Conservation (phyloP, 2,329 filamentous ascomycete species). For the Coccinonectria pachysandricola region DNA sequence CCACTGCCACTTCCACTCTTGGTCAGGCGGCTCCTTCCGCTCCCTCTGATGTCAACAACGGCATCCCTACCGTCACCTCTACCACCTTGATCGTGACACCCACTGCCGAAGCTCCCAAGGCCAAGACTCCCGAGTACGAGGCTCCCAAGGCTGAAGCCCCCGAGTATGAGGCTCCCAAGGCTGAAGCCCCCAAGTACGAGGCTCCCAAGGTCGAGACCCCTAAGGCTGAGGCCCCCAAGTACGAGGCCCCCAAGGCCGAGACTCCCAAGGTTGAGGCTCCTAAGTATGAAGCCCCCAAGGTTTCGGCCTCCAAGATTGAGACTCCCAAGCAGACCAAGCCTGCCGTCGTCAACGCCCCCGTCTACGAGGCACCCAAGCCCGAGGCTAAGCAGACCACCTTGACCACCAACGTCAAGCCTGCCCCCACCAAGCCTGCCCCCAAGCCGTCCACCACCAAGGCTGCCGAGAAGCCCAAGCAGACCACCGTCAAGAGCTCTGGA, state of each 20-base stretch:
- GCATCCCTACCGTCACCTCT: slow-evolving; percentile 5
- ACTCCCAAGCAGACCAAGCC: too few species aligned
- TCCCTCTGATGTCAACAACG: slow-evolving; percentile 7
- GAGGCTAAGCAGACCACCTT: too few species aligned
- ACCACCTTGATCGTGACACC: slow-evolving; percentile 7
- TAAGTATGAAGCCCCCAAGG: slow-evolving; percentile 1
- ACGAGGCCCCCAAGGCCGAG: slow-evolving; percentile 2
- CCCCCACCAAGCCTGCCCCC: slow-evolving; percentile 1
- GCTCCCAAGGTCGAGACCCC: slow-evolving; percentile 1
- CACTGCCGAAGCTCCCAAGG: slow-evolving; percentile 2
- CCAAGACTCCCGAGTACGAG: slow-evolving; percentile 4
- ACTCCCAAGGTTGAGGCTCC: background rate
- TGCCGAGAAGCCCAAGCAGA: slow-evolving; percentile 1
- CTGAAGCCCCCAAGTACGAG: slow-evolving; percentile 1
- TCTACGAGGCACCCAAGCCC: too few species aligned
- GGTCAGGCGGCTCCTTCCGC: slow-evolving; percentile 17
- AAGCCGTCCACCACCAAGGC: slow-evolving; percentile 2
- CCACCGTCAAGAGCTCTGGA: slow-evolving; percentile 4
- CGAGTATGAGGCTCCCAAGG: slow-evolving; percentile 1
- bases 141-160: slow-evolving; percentile 1
- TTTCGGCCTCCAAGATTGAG: slow-evolving; percentile 1
- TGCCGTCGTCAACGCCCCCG: slow-evolving; percentile 4
- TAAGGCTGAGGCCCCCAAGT: slow-evolving; percentile 1
- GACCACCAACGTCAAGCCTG: too few species aligned
- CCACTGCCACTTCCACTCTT: too few species aligned